Percentiles rank a stretch among this genome's conserved stretches.
These are phyloP conservation scores for Phytophthora citrophthora DNA, from an alignment of 352 stramenopile genomes.

Conservation along the genomic window DNA sequence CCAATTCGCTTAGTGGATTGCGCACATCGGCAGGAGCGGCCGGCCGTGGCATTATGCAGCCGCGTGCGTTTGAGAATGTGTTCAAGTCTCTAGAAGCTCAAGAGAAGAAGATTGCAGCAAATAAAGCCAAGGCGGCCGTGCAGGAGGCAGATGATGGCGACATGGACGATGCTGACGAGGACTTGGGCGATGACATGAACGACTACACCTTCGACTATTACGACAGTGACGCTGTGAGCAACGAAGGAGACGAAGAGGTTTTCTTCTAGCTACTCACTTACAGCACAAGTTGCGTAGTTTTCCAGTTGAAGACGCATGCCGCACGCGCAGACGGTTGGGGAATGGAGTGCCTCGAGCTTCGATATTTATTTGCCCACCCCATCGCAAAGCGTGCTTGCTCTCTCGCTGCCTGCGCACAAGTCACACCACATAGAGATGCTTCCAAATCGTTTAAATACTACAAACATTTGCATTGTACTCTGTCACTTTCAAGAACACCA, in stretches of 20 bases:
- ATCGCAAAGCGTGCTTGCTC: constrained; percentile 29
- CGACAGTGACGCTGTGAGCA: constrained; percentile 73
- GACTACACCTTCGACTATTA: constrained; percentile 87
- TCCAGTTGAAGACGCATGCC: constrained; percentile 24
- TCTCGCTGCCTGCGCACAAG: constrained; percentile 10
- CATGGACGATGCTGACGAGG: constrained; percentile 72
- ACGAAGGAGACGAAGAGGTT: constrained; percentile 76
- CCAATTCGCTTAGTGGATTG: constrained; percentile 60
- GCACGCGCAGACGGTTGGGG: constrained; percentile 21
- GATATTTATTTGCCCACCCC: constrained; percentile 41
- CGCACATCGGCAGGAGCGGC: constrained; percentile 23
- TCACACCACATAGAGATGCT: constrained; percentile 28
- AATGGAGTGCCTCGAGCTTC: constrained; percentile 32
- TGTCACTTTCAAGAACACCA: not conserved
- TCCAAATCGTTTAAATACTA: constrained; percentile 16
- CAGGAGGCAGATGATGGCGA: constrained; percentile 56
- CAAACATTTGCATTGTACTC: constrained; percentile 8
- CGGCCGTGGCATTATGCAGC: constrained; percentile 62
- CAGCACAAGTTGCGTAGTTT: constrained; percentile 2
- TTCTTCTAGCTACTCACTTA: constrained; percentile 54
- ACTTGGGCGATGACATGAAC: constrained; percentile 80
- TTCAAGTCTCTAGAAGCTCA: constrained; percentile 76
- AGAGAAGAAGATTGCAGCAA: constrained; percentile 55
- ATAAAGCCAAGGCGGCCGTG: constrained; percentile 54
- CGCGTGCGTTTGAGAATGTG: constrained; percentile 68